These are phyloP conservation scores for Saccharomycopsis sp. DNA, from an alignment of 805 yeast genomes.

Conservation along the genomic window DNA sequence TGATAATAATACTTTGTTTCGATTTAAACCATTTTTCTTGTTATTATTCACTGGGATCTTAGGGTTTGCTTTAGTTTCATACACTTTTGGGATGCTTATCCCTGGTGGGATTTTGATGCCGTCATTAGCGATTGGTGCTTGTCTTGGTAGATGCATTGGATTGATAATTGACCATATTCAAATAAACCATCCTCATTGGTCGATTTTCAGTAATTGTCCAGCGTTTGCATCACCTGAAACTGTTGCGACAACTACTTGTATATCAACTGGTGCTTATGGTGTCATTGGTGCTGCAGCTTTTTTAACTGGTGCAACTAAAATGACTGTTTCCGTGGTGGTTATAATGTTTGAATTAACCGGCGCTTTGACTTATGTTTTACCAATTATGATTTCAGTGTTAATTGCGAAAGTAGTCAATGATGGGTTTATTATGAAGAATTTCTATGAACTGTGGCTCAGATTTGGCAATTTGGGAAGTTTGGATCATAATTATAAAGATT, in stretches of 20 bases:
- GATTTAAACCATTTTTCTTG: constrained; percentile 22
- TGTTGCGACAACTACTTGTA: constrained; percentile 35
- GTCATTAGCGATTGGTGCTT: constrained; percentile 54
- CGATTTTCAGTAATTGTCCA: constrained; percentile 32
- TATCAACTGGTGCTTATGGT: constrained; percentile 83
- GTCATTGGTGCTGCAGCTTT: constrained; percentile 85
- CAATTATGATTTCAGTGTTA: constrained; percentile 80
- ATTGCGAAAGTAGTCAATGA: constrained; percentile 69
- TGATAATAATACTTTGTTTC: constrained; percentile 19
- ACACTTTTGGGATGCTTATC: constrained; percentile 60
- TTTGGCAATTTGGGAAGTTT: constrained; percentile 25
- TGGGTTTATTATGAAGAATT: constrained; percentile 47
- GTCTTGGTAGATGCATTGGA: constrained; percentile 51
- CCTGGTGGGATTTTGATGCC: constrained; percentile 69
- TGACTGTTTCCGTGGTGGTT: constrained; percentile 75
- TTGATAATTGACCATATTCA: constrained; percentile 45
- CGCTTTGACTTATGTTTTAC: constrained; percentile 74
- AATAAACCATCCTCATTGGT: constrained; percentile 29
- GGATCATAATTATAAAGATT: constrained; percentile 30
- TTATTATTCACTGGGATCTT: constrained; percentile 36
- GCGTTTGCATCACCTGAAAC: constrained; percentile 10
- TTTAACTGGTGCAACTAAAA: constrained; percentile 71
- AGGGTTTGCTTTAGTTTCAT: constrained; percentile 56
- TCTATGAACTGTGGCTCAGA: constrained; percentile 55
- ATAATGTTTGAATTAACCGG: constrained; percentile 81